Base-by-base conservation (phyloP, 148 eudicot species). In the Oxyria digyna region DNA sequence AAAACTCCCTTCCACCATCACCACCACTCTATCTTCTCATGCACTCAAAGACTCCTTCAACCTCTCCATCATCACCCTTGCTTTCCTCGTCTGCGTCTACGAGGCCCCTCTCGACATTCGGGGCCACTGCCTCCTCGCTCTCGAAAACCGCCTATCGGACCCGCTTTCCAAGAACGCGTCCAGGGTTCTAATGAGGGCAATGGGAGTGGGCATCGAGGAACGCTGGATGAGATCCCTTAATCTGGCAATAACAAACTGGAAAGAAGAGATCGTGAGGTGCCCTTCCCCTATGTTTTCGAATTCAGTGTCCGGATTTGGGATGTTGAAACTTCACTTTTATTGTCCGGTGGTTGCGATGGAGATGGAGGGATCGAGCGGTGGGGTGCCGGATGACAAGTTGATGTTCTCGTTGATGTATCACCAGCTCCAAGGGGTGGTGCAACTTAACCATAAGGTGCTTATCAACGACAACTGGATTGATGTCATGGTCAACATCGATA, bases 211-310 rank as follows among this genome's bases (percentile, higher is more conserved):
- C 37, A 63, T 63, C 0, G 96, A 92, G 76, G 94, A 92, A 67
- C 88, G 82, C 29, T 89, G 96, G 98, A 81, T 92, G 84, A 63
- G 96, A 45, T 78, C 89, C 3, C 52, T 92, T 29, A 89, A 86
- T 71, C 89, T 89, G 0, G 98, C 85, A 3, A 77, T 92, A 23
- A 85, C 98, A 13, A 91, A 87, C 70, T 91, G 97, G 97, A 87
- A 85, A 62, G 71, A 50, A 59, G 91, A 31, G 20, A 32, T 63
- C 42, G 24, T 33, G 20, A 63, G 42, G 67, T 63, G 67, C 17
- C 42, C 67, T 31, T 63, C 67, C 0, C 67, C 42, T 32, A 15
- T 63, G 67, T 63, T 63, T 10, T 63, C 67, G 38, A 31, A 31
- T 37, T 32, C 67, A 24, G 41, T 63, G 18, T 63, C 67, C 0